A percentile compares a stretch with the other conserved stretches of the same genome.
phyloP scores from a whole-genome alignment of 768 basidiomycete species.

The Lactarius sanguifluus region DNA sequence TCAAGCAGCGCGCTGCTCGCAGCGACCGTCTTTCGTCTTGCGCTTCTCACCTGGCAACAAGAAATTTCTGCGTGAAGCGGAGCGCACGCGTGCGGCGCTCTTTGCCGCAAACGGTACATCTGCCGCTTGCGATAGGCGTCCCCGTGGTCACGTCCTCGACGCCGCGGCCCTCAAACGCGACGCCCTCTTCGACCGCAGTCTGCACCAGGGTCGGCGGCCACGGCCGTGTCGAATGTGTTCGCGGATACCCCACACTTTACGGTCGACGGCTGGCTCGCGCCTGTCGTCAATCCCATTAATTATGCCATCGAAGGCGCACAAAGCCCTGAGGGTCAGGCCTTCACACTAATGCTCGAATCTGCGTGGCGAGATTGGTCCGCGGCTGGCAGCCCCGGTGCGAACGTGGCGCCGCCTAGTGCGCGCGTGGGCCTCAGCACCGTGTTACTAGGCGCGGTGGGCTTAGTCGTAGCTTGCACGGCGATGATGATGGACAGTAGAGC shows the following conservation, averaged over 20 bases:
- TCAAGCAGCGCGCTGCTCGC: slow-evolving; percentile 75
- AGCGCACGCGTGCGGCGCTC: slow-evolving; percentile 48
- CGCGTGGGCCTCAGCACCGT: neutral
- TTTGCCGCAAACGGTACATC: slow-evolving; percentile 29
- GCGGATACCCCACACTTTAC: slow-evolving; percentile 44
- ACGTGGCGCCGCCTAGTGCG: slow-evolving; percentile 33
- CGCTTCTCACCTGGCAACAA: slow-evolving; percentile 53
- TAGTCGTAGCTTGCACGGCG: slow-evolving; percentile 10
- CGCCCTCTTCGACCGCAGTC: neutral
- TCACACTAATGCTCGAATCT: slow-evolving; percentile 71
- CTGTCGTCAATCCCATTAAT: slow-evolving; percentile 71
- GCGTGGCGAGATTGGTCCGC: slow-evolving; percentile 75
- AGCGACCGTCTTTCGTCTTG: slow-evolving; percentile 70
- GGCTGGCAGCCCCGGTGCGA: slow-evolving; percentile 54
- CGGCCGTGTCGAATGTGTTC: neutral
- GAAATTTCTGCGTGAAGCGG: slow-evolving; percentile 56
- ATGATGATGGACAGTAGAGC: neutral
- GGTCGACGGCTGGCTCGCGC: slow-evolving; percentile 62
- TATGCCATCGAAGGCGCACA: slow-evolving; percentile 47
- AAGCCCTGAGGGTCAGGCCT: slow-evolving; percentile 79
- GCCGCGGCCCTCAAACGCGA: slow-evolving; percentile 16
- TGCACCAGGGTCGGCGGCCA: neutral
- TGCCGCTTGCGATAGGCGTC: slow-evolving; percentile 8
- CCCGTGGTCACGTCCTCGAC: slow-evolving; percentile 24
- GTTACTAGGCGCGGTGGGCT: neutral